These are phyloP conservation scores for Dacryopinax primogenitus DNA, from an alignment of 768 basidiomycete species.

Conservation along the genomic window DNA sequence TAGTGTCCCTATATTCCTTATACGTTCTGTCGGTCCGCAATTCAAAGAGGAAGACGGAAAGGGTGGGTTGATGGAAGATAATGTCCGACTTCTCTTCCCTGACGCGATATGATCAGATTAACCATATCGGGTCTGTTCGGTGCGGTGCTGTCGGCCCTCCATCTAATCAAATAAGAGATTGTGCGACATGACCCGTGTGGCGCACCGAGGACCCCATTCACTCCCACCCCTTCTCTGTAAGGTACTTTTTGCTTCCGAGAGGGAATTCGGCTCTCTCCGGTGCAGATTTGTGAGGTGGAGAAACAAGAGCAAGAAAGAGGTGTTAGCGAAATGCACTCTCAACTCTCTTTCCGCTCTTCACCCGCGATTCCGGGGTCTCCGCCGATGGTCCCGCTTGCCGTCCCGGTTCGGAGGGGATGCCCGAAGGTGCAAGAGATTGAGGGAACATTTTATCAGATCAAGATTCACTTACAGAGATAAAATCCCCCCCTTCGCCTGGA, in stretches of 20 bases:
- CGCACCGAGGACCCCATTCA: background rate
- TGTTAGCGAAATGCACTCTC: background rate
- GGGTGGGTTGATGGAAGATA: background rate
- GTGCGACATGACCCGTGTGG: background rate
- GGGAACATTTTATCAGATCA: slow-evolving; percentile 6
- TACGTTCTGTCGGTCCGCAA: background rate
- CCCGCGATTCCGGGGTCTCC: background rate
- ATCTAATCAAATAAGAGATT: slow-evolving; percentile 7
- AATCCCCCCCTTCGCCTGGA: background rate
- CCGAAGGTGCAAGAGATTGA: background rate
- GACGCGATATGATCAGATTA: slow-evolving; percentile 8
- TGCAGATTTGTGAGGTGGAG: too few relatives aligned
- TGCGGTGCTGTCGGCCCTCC: background rate
- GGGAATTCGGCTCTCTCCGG: background rate
- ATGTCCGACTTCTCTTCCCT: background rate
- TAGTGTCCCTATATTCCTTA: background rate
- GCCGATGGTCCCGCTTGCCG: background rate
- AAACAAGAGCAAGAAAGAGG: background rate
- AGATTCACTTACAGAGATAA: background rate
- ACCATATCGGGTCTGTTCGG: slow-evolving; percentile 6
- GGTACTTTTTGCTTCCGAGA: background rate
- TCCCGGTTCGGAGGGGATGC: background rate
- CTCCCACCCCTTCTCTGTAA: background rate
- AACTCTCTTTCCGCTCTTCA: background rate
- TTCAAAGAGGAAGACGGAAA: background rate